Evolutionary conservation across 768 basidiomycete species (phyloP).

Genomic region (Cyclocybe cylindracea): DNA sequence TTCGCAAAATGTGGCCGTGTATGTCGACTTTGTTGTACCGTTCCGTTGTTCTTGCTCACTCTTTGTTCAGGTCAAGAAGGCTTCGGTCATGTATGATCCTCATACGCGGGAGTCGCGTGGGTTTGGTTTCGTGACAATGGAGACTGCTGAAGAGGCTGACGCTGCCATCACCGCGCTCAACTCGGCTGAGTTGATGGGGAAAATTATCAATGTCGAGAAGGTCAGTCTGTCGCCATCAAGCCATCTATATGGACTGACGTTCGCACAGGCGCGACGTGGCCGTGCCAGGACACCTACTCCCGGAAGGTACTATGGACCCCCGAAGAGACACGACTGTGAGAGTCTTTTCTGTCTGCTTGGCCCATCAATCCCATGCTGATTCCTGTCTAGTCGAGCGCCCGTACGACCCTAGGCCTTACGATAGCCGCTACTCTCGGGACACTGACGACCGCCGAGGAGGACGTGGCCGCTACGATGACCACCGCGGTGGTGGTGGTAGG

Average conservation of each 20-base stretch:
- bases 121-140: constrained; percentile 82
- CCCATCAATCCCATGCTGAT: constrained; percentile 8
- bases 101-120: constrained; percentile 67
- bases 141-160: constrained; percentile 82
- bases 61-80: constrained; percentile 61
- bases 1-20: constrained; percentile 81
- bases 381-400: constrained; percentile 66
- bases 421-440: constrained; percentile 80
- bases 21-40: constrained; percentile 8
- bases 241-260: background rate
- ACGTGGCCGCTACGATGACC: constrained; percentile 46
- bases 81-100: constrained; percentile 72
- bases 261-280: constrained; percentile 76
- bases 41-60: background rate
- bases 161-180: constrained; percentile 86
- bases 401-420: constrained; percentile 91
- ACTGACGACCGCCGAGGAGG: constrained; percentile 52
- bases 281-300: constrained; percentile 93
- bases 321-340: constrained; percentile 74
- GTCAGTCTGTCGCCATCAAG: constrained; percentile 33
- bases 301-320: constrained; percentile 92
- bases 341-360: constrained; percentile 8
- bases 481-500: constrained; percentile 42
- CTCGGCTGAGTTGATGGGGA: constrained; percentile 84
- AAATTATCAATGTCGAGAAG: constrained; percentile 87